Base-by-base conservation (phyloP, 768 basidiomycete genomes). In the Cyclocybe aegerita region DNA sequence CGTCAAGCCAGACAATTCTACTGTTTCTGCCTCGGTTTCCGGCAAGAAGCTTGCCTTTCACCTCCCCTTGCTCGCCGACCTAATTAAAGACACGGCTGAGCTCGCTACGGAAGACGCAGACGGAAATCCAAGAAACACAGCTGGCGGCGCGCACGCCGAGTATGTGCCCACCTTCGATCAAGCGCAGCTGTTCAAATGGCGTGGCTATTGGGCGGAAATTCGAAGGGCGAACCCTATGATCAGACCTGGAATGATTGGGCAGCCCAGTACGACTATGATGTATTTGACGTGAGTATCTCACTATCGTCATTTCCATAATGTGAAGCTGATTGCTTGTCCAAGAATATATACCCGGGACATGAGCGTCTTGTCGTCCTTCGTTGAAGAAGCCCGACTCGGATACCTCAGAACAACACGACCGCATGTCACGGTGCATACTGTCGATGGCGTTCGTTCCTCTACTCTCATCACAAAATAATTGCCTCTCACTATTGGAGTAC, bases 321-420 rank as follows among this genome's bases (percentile, higher is more conserved):
- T n/a, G 35, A 41, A 5, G 51, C 32, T 29, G 31, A 31, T 43
- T 34, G 11, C 14, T 10, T 33, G 7, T 2, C 29, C 11, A 44
- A 79, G 77, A 3, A 59, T 79, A 1, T 79, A 77, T 58, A 74
- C 76, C 0, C 67, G 70, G 30, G 61, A 78, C 45, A 70, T 75
- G 63, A 60, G 65, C 3, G 71, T 69, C 4, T 57, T 80, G 4
- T 72, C 73, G 2, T 61, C 64, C 6, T 60, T 80, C 30, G 70
- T 80, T 1, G 70, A 76, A 52, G 67, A 74, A 15, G 75, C 77
- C 4, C 67, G 69, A 5, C 39, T 51, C n/a, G 65, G 66, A 39
- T 80, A 78, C 55, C 43, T 73, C 33, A 66, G 74, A 55, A 67
- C 68, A 32, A 72, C 64, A 35, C 67, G 65, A 14, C 73, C 74